phyloP scores from a whole-genome alignment of 768 basidiomycete genomes.

The Serendipita vermifera region DNA sequence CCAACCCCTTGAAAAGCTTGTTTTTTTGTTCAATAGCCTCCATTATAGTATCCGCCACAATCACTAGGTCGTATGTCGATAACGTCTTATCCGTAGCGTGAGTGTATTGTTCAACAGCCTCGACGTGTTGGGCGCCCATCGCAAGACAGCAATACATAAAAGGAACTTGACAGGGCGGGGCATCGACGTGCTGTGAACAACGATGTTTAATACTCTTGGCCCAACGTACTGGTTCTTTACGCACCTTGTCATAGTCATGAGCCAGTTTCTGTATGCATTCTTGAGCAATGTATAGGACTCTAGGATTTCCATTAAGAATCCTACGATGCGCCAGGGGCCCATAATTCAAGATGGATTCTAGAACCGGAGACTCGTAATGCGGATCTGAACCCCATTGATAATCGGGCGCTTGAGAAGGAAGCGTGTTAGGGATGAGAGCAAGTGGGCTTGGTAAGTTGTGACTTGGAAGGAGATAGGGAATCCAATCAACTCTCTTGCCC shows the following conservation, averaged over 20 bases:
- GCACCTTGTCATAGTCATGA: not conserved
- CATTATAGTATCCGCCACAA: not conserved
- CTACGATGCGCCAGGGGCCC: not conserved
- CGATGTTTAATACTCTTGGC: not conserved
- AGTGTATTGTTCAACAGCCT: conserved; percentile 4
- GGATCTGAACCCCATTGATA: not conserved
- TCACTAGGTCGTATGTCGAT: not conserved
- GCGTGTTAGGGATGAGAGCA: not conserved
- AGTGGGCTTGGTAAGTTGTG: not conserved
- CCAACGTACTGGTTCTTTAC: not conserved
- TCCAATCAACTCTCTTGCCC: not conserved
- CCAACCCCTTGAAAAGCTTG: not conserved
- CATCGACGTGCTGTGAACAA: not conserved
- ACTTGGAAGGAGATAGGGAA: not conserved
- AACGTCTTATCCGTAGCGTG: conserved; percentile 1
- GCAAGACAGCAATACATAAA: not conserved
- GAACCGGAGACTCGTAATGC: not conserved
- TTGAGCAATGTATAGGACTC: not conserved
- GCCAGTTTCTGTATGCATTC: not conserved
- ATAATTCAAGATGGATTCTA: not conserved
- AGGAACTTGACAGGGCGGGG: not conserved
- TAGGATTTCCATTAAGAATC: not conserved
- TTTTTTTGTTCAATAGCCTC: not conserved
- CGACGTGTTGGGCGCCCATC: not conserved
- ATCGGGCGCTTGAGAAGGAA: not conserved